Conservation (phyloP, 495 filamentous ascomycete species). For the Daldinia childiae region DNA sequence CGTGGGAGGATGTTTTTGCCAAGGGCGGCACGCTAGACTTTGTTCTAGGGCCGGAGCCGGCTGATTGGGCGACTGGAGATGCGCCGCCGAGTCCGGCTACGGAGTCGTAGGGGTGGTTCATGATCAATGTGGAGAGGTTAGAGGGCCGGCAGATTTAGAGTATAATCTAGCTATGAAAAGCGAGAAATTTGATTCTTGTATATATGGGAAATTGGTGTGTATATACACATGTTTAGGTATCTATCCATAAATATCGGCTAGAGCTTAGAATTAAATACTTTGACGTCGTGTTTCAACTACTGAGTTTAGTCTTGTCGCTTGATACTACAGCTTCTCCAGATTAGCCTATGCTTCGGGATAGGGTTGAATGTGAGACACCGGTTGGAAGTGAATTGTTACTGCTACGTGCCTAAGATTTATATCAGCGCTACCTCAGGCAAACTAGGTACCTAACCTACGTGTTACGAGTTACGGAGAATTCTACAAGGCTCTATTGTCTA, state of each 20-base stretch:
- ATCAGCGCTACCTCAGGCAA: background rate
- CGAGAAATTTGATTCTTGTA: background rate
- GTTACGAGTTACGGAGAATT: too few relatives aligned
- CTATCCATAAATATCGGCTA: background rate
- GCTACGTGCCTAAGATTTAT: background rate
- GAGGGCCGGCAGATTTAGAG: background rate
- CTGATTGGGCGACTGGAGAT: constrained; percentile 65
- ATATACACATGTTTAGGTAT: background rate
- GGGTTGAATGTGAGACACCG: background rate
- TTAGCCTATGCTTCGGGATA: background rate
- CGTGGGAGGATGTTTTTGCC: constrained; percentile 70
- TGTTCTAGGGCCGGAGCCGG: constrained; percentile 63
- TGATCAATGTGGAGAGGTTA: background rate
- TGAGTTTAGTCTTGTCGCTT: background rate
- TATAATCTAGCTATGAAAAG: background rate
- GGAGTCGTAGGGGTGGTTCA: constrained; percentile 20
- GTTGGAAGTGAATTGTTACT: background rate
- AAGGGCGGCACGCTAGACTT: constrained; percentile 71
- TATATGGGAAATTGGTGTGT: background rate
- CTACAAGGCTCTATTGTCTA: too few relatives aligned
- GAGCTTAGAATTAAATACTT: background rate
- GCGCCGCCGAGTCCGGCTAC: constrained; percentile 63
- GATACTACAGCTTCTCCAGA: background rate
- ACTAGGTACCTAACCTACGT: too few relatives aligned
- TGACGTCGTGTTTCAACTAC: background rate